phyloP scores from a whole-genome alignment of 805 yeast genomes.

The Metschnikowia similis region DNA sequence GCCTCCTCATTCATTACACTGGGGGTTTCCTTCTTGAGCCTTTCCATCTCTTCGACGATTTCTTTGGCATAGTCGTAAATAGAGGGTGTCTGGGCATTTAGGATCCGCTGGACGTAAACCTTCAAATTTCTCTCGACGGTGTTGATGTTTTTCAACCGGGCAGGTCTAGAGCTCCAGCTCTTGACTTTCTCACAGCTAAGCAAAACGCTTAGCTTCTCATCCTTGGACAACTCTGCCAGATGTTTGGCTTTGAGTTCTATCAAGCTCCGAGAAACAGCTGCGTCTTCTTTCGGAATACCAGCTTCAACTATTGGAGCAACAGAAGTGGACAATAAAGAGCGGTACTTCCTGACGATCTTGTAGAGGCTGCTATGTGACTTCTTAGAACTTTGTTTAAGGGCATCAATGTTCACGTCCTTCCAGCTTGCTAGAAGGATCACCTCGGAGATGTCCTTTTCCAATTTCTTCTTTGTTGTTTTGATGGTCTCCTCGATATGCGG shows the following conservation, averaged over 20 bases:
- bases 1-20: slow-evolving; percentile 61
- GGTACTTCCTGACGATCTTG: slow-evolving; percentile 78
- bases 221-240: slow-evolving; percentile 7
- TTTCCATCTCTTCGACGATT: slow-evolving; percentile 52
- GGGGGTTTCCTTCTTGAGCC: slow-evolving; percentile 77
- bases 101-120: slow-evolving; percentile 36
- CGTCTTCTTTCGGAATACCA: slow-evolving; percentile 39
- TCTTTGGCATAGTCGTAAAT: slow-evolving; percentile 54
- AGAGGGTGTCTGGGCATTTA: slow-evolving; percentile 39
- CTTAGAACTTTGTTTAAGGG: slow-evolving; percentile 89
- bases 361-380: slow-evolving; percentile 80
- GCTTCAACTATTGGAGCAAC: slow-evolving; percentile 54
- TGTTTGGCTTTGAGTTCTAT: background rate
- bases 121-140: slow-evolving; percentile 55
- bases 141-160: slow-evolving; percentile 48
- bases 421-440: slow-evolving; percentile 88
- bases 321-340: slow-evolving; percentile 52
- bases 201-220: slow-evolving; percentile 10
- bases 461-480: slow-evolving; percentile 40
- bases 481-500: slow-evolving; percentile 46
- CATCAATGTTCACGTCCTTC: slow-evolving; percentile 94
- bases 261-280: background rate
- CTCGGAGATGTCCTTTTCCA: slow-evolving; percentile 80
- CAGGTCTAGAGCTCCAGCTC: slow-evolving; percentile 55
- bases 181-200: slow-evolving; percentile 31